Evolutionary conservation across 768 basidiomycete genomes (phyloP), one percentile per base, ranked within the genome.

Genomic region (Phlegmacium glaucopus): DNA sequence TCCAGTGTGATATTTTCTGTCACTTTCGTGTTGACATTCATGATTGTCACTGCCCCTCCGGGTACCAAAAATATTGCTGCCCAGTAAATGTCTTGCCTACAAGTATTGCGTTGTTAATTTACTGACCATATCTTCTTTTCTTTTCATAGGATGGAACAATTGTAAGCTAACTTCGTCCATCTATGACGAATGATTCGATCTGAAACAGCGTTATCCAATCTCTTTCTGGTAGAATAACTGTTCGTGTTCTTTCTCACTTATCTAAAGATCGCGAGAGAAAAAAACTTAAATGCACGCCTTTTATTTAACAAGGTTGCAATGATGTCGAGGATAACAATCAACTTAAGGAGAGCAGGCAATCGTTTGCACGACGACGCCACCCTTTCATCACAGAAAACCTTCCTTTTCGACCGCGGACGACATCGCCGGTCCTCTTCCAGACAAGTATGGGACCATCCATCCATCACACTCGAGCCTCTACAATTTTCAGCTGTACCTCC

Each of bases 311-410:
- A 61, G 48, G 68, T 85, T 9, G 71, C 80, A 0, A 85, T 84
- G 79, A 82, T 84, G 74, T 83, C 81, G 3, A 74, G 83, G 7
- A 84, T 85, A 41, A 84, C 83, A 1, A 71, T 85, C 18, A 79
- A 77, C 58, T 69, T 85, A 9, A 77, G 67, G 61, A 78, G 75
- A 60, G 61, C 61, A 16, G 61, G 59, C 12, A 45, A 57, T 9
- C 48, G 50, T 35, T 42, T 61, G 32, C 54, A 54, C 34, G 51
- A 49, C 11, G 47, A 55, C 4, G 39, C 22, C 22, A 22, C 42
- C 36, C 16, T 18, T 13, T 39, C 37, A n/a, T 10, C 27, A 18
- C 46, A 37, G 15, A 54, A 34, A 18, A 40, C n/a, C 39, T 16
- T 40, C 6, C 39, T 40, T 7, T 40, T 40, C 12, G 39, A 40